Evolutionary conservation across 345 rosid genomes (phyloP), one percentile per base, ranked within the genome.

Genomic region (Sonneratia caseolaris): DNA sequence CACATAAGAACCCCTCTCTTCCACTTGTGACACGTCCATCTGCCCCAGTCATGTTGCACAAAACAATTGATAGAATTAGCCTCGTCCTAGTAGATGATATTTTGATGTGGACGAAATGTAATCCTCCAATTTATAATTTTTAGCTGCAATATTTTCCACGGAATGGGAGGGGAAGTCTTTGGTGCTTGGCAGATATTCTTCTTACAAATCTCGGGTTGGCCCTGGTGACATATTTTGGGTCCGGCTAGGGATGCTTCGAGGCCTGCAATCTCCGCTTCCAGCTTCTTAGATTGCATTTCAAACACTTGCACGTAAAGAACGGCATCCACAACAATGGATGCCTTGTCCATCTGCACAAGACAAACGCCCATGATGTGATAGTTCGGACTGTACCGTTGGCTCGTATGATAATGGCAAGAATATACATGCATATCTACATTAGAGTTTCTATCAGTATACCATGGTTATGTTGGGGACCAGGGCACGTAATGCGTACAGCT

Each of bases 391-490:
- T 40, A 40, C 9, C 0, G 43, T 40, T 40, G 5, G 43, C 43
- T 4, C 43, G 2, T 8, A 8, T 40, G 43, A 40, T 8, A 40
- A 40, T 40, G 5, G 9, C 43, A 40, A 40, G 43, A 0, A 27
- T 27, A 27, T 27, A 27, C 32, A 27, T 27, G 32, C 32, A 27
- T 27, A 27, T 27, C 32, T 27, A 27, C 1, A 27, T 27, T 27
- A 27, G 32, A 27, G 32, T 27, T 27, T 27, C 43, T 4, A 40
- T 40, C 43, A 40, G 43, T 40, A 59, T 43, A 89, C 97, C 96
- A 91, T 91, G 18, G 97, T 89, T 69, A 93, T 91, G 84, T 91
- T 88, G 7, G 98, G 98, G 75, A 93, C 98, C 72, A 93, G 76
- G 12, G 98, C 82, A 64, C 98, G 88, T 81, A 93, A 79, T 4